These are phyloP conservation scores for Rhododendron vialii DNA, from an alignment of 148 eudicot genomes.

Conservation along the genomic window DNA sequence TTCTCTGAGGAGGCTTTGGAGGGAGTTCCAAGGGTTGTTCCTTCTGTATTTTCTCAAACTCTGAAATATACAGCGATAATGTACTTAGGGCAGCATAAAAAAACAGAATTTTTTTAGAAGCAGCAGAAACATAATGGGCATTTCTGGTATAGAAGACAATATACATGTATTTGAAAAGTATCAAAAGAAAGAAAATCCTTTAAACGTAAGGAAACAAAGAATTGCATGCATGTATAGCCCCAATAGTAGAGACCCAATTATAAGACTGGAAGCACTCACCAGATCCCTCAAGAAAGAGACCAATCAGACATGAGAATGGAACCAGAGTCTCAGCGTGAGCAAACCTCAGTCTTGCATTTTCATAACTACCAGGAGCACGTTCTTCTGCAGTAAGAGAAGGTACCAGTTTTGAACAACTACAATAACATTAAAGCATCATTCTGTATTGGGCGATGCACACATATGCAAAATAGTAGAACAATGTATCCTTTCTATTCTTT, in stretches of 20 bases:
- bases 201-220: neutral
- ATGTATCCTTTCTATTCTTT: neutral
- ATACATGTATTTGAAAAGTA: neutral
- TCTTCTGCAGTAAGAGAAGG: constrained; percentile 42
- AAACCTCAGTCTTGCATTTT: constrained; percentile 82
- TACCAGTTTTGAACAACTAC: neutral
- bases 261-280: constrained; percentile 47
- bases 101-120: neutral
- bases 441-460: neutral
- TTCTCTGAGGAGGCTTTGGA: constrained; percentile 75
- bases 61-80: constrained; percentile 37
- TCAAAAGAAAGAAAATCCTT: neutral
- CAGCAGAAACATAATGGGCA: neutral
- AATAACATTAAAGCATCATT: neutral
- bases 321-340: constrained; percentile 97
- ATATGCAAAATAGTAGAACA: neutral
- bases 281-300: constrained; percentile 83
- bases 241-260: neutral
- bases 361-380: constrained; percentile 73
- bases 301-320: constrained; percentile 96
- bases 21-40: constrained; percentile 75
- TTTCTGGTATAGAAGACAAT: neutral
- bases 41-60: constrained; percentile 58
- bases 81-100: constrained; percentile 2
- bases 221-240: neutral